Evolutionary conservation across 1,284 basidiomycete genomes (phyloP).

Genomic region (Mrakiaceae sp.): DNA sequence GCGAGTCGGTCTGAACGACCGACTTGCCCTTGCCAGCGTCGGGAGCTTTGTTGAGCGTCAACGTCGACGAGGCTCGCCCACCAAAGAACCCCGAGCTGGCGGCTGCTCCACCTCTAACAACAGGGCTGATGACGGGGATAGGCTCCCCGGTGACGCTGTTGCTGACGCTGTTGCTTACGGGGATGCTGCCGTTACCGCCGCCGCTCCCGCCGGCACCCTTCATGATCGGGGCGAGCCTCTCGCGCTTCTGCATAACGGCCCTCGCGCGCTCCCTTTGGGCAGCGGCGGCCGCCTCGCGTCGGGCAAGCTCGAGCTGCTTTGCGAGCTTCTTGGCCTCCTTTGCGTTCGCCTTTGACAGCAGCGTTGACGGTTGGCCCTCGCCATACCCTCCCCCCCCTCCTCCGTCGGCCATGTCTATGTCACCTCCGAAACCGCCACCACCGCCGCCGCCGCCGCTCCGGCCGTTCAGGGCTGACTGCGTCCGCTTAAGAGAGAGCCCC

Average conservation of each 20-base stretch:
- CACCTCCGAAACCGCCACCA: no score
- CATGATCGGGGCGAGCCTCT: conserved; percentile 45
- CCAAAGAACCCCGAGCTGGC: no score
- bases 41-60: background rate
- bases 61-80: background rate
- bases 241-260: conserved; percentile 89
- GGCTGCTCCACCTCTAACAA: no score
- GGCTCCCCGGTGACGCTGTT: background rate
- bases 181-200: conserved; percentile 5
- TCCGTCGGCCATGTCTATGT: no score
- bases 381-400: no score
- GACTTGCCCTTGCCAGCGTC: conserved; percentile 1
- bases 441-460: no score
- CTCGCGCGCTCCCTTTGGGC: conserved; percentile 68
- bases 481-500: conserved; percentile 65
- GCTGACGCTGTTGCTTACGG: conserved; percentile 3
- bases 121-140: no score
- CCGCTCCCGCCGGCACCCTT: conserved; percentile 38
- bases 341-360: conserved; percentile 57
- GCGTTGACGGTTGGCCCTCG: conserved; percentile 29
- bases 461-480: conserved; percentile 55
- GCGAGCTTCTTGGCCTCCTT: conserved; percentile 78
- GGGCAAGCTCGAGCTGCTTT: conserved; percentile 76
- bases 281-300: conserved; percentile 62
- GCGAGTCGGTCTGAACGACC: background rate